phyloP scores from a whole-genome alignment of 2,329 filamentous ascomycete species.

The Pyrenochaeta sp. region DNA sequence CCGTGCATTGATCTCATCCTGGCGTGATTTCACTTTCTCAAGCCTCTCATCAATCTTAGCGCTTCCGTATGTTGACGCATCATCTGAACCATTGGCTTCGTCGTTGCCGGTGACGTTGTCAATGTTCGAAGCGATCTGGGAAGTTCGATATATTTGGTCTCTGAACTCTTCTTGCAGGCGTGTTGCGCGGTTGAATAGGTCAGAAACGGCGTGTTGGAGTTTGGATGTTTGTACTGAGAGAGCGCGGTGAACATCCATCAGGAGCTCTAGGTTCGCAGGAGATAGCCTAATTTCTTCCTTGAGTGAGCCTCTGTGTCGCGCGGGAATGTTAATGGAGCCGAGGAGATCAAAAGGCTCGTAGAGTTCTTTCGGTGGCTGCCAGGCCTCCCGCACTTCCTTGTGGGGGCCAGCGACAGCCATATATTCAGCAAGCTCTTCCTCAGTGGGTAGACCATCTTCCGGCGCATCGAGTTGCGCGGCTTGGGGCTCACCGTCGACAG shows the following conservation, averaged over 20 bases:
- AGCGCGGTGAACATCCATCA: slow-evolving; percentile 77
- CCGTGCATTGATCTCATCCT: slow-evolving; percentile 65
- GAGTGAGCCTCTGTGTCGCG: slow-evolving; percentile 67
- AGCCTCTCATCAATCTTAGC: slow-evolving; percentile 68
- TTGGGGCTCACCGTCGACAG: slow-evolving; percentile 57
- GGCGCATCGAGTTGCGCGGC: slow-evolving; percentile 63
- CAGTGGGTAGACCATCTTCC: slow-evolving; percentile 39
- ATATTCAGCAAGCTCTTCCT: slow-evolving; percentile 38
- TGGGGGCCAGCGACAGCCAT: slow-evolving; percentile 26
- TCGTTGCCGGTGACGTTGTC: slow-evolving; percentile 71
- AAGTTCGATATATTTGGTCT: slow-evolving; percentile 72
- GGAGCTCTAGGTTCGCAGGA: slow-evolving; percentile 73
- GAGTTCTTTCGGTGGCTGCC: slow-evolving; percentile 69
- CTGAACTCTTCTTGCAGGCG: slow-evolving; percentile 72
- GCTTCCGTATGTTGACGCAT: slow-evolving; percentile 60
- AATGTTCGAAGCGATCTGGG: slow-evolving; percentile 71
- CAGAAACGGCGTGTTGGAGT: slow-evolving; percentile 73
- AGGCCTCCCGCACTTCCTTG: slow-evolving; percentile 69
- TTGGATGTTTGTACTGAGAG: slow-evolving; percentile 74
- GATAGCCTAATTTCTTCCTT: slow-evolving; percentile 75
- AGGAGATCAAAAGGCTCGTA: slow-evolving; percentile 66
- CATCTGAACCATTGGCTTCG: slow-evolving; percentile 46
- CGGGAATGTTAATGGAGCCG: slow-evolving; percentile 65
- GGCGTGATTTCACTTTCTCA: slow-evolving; percentile 62
- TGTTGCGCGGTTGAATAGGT: slow-evolving; percentile 76